Conservation (phyloP, 768 basidiomycete genomes). For the Auricularia sp. region DNA sequence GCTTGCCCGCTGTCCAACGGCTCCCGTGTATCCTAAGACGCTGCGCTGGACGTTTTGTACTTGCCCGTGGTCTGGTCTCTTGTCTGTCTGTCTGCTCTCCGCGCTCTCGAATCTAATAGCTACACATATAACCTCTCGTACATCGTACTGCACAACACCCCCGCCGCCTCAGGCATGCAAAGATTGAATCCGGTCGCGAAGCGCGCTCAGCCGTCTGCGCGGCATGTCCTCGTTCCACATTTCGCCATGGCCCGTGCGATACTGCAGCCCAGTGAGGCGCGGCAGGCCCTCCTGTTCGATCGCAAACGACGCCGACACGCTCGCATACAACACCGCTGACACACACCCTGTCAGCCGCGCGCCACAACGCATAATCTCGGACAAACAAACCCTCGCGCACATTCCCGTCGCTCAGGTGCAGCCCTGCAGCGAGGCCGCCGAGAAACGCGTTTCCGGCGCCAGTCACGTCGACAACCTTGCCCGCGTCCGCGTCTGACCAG, state of each 20-base stretch:
- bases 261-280: slow-evolving; percentile 23
- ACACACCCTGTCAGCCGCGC: neutral
- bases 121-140: slow-evolving; percentile 8
- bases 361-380: neutral
- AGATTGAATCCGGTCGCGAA: slow-evolving; percentile 33
- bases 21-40: slow-evolving; percentile 3
- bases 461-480: slow-evolving; percentile 70
- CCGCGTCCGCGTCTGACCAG: slow-evolving; percentile 41
- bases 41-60: slow-evolving; percentile 1
- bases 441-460: slow-evolving; percentile 90
- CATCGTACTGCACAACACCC: neutral
- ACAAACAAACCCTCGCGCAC: slow-evolving; percentile 49
- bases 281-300: slow-evolving; percentile 82
- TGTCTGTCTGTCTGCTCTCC: slow-evolving; percentile 1
- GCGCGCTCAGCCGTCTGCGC: slow-evolving; percentile 40
- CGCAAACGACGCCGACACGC: slow-evolving; percentile 71
- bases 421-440: slow-evolving; percentile 72
- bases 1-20: slow-evolving; percentile 11
- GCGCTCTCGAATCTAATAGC: slow-evolving; percentile 1
- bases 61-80: slow-evolving; percentile 11
- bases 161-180: neutral
- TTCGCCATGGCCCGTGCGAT: slow-evolving; percentile 14
- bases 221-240: slow-evolving; percentile 71
- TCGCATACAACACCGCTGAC: slow-evolving; percentile 60
- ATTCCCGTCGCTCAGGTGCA: slow-evolving; percentile 45